These are phyloP conservation scores for Moricandia arvensis DNA, from an alignment of 345 rosid species.

Conservation along the genomic window DNA sequence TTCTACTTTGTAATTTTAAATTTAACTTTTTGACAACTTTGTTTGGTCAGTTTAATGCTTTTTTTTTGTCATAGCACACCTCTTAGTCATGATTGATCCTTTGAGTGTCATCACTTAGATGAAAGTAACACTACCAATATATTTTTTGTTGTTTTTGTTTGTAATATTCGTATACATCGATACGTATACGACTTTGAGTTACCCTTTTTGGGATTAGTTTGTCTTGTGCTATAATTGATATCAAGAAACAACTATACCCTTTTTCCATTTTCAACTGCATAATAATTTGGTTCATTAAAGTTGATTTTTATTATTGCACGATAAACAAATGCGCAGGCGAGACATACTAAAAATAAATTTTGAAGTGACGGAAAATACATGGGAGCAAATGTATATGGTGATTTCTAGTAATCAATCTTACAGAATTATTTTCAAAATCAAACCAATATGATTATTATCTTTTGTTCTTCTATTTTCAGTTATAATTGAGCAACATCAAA, in stretches of 20 bases:
- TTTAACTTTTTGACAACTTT: not conserved
- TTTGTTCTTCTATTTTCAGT: not conserved
- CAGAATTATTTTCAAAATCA: not conserved
- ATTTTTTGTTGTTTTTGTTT: not conserved
- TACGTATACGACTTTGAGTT: not conserved
- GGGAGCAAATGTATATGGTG: not conserved
- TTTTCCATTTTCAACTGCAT: conserved; percentile 23
- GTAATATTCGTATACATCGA: not conserved
- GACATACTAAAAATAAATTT: not conserved
- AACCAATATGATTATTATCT: not conserved
- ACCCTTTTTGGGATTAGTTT: conserved; percentile 16
- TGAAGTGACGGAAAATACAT: too few species aligned
- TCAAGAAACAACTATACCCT: conserved; percentile 22
- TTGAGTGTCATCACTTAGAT: too few species aligned
- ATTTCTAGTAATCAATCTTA: not conserved
- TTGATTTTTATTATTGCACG: not conserved
- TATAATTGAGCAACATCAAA: conserved; percentile 1
- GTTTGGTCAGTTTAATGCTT: not conserved
- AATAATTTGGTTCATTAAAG: conserved; percentile 32
- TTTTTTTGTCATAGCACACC: not conserved
- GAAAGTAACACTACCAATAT: not conserved
- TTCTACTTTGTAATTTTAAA: not conserved
- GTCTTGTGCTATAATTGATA: conserved; percentile 24
- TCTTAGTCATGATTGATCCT: conserved; percentile 3
- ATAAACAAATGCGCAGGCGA: conserved; percentile 22